Evolutionary conservation across 495 filamentous ascomycete genomes (phyloP).

Genomic region (Daldinia concentrica): DNA sequence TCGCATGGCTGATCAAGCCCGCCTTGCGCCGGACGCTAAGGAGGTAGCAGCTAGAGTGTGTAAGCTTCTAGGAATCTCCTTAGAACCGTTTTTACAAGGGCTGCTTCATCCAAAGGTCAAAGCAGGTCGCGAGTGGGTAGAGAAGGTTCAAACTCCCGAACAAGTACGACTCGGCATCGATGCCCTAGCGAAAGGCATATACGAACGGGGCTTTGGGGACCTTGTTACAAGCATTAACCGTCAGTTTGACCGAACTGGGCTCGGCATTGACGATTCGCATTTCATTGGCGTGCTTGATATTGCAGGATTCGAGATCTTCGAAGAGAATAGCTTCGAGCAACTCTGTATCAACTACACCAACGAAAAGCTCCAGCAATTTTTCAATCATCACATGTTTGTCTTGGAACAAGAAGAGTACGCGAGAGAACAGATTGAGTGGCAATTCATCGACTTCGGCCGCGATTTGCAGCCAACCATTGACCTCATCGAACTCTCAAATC

Average conservation of each 20-base stretch:
- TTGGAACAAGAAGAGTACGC: conserved; percentile 99
- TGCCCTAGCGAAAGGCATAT: conserved; percentile 95
- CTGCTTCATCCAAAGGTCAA: conserved; percentile 92
- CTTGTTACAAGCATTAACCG: conserved; percentile 91
- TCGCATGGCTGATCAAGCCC: conserved; percentile 87
- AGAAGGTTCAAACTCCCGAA: conserved; percentile 96
- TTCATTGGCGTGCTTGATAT: conserved; percentile 99
- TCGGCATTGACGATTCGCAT: conserved; percentile 83
- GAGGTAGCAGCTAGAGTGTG: conserved; percentile 79
- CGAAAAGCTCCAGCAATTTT: conserved; percentile 99
- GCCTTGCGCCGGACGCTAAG: conserved; percentile 76
- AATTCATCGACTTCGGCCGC: conserved; percentile 98
- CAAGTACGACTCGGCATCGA: conserved; percentile 91
- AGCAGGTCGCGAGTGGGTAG: conserved; percentile 96
- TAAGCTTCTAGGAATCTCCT: conserved; percentile 80
- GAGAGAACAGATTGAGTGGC: conserved; percentile 98
- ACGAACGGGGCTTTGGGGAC: conserved; percentile 94
- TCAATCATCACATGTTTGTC: conserved; percentile 99
- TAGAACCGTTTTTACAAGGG: conserved; percentile 86
- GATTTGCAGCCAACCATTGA: conserved; percentile 99
- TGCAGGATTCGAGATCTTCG: conserved; percentile 98
- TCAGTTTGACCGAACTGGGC: conserved; percentile 82
- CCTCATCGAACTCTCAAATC: conserved; percentile 93
- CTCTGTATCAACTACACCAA: conserved; percentile 99
- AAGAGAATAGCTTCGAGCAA: conserved; percentile 98